phyloP scores from a whole-genome alignment of 768 basidiomycete genomes.

The Phanerochaete carnosa region DNA sequence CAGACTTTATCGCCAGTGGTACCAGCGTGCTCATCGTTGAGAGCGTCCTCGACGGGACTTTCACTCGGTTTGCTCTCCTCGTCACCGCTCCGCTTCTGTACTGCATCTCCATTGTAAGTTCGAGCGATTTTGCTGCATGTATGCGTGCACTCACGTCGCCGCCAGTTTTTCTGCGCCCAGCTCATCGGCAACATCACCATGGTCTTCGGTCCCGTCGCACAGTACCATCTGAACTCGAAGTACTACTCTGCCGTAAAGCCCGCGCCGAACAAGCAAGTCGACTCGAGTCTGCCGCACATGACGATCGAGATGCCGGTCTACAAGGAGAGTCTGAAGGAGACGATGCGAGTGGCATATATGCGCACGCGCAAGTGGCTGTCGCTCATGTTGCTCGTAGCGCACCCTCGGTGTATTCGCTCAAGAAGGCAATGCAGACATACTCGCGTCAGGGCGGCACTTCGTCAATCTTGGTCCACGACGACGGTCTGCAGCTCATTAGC shows the following conservation, averaged over 20 bases:
- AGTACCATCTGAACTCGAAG: slow-evolving; percentile 79
- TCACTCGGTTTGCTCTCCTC: slow-evolving; percentile 62
- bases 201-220: slow-evolving; percentile 76
- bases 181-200: slow-evolving; percentile 53
- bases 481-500: slow-evolving; percentile 69
- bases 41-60: slow-evolving; percentile 64
- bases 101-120: slow-evolving; percentile 52
- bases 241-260: slow-evolving; percentile 77
- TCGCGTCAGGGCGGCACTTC: slow-evolving; percentile 85
- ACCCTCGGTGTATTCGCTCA: slow-evolving; percentile 73
- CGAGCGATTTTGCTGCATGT: neutral
- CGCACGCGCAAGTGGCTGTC: neutral
- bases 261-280: slow-evolving; percentile 57
- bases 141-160: neutral
- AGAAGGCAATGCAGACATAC: slow-evolving; percentile 87
- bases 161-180: slow-evolving; percentile 72
- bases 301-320: slow-evolving; percentile 87
- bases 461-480: slow-evolving; percentile 78
- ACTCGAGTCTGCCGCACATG: slow-evolving; percentile 67
- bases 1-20: slow-evolving; percentile 72
- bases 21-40: slow-evolving; percentile 58
- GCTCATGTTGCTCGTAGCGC: slow-evolving; percentile 43
- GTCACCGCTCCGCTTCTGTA: slow-evolving; percentile 67
- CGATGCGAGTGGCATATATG: slow-evolving; percentile 53
- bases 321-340: slow-evolving; percentile 79